Evolutionary conservation across 2,329 filamentous ascomycete species (phyloP), one percentile per base, ranked within the genome.

Genomic region (Exophiala bonariae): DNA sequence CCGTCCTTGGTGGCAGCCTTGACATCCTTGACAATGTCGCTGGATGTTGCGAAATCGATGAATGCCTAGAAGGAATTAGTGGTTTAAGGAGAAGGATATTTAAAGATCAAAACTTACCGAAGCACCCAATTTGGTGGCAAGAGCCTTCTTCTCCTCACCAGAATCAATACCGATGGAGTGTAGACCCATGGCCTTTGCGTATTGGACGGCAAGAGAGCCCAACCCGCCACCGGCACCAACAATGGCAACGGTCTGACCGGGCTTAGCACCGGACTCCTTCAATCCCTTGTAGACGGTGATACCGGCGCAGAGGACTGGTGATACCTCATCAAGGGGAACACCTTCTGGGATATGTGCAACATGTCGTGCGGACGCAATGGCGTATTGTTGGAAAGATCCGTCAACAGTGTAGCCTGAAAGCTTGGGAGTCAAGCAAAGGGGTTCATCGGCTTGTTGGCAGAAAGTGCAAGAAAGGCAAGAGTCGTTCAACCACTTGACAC

Each of bases 321-420:
- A 80, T 48, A 95, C 78, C 41, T 82, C 82, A 63, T 91, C 89
- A 35, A 96, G 82, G 49, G 82, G 75, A 53, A 85, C 80, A 13
- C 86, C 81, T 69, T 91, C 86, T 57, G 87, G 87, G 56, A 96
- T 85, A 58, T 85, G 83, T 20, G 89, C 88, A 13, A 93, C 83
- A 68, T 95, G 88, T 14, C 86, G 82, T 13, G 89, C 90, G 70
- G 95, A 95, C 59, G 84, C 90, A 58, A 96, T 81, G 67, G 81
- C 82, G 74, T 95, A 96, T 75, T 96, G 84, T 76, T 96, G 91
- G 80, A 96, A 96, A 33, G 85, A 53, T 23, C 91, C 91, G 66
- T 96, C 88, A 65, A 96, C 89, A 3, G 89, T 95, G 79, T 95
- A 96, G 47, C 92, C 92, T 1, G 89, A 95, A 32, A 96, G 80